A percentile compares a stretch with the other conserved stretches of the same genome.
These are phyloP conservation scores for Leishmania lainsoni DNA, from an alignment of 208 protist species.

Conservation along the genomic window DNA sequence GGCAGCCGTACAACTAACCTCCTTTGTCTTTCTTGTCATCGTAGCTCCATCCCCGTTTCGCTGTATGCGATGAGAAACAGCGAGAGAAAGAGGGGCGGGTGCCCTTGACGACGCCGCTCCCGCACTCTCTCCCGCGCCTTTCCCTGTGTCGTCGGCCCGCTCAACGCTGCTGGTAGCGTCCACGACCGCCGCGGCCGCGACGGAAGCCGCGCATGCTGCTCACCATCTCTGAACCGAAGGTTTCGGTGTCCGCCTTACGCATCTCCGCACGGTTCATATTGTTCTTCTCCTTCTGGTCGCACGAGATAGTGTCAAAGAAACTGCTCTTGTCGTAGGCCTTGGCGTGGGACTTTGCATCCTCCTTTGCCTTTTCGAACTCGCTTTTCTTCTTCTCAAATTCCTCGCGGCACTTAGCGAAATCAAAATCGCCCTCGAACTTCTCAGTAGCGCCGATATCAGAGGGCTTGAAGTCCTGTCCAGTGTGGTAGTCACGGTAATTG, in stretches of 20 bases:
- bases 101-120: not conserved
- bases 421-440: slow-evolving; percentile 91
- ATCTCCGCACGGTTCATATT: slow-evolving; percentile 71
- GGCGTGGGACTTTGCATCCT: slow-evolving; percentile 65
- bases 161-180: slow-evolving; percentile 71
- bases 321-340: slow-evolving; percentile 85
- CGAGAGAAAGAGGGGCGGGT: not conserved
- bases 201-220: slow-evolving; percentile 77
- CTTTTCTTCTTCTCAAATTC: slow-evolving; percentile 92
- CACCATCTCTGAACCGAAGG: slow-evolving; percentile 86
- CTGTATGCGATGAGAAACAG: not conserved
- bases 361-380: slow-evolving; percentile 90
- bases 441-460: slow-evolving; percentile 62
- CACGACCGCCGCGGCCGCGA: slow-evolving; percentile 65
- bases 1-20: no score
- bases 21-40: not conserved
- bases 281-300: slow-evolving; percentile 73
- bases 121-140: not conserved
- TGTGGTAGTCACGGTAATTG: slow-evolving; percentile 74
- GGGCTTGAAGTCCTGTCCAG: slow-evolving; percentile 81
- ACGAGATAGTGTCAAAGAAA: slow-evolving; percentile 91
- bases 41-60: not conserved
- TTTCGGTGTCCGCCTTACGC: slow-evolving; percentile 85
- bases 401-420: slow-evolving; percentile 83
- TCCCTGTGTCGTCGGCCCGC: not conserved